Evolutionary conservation across 768 basidiomycete species (phyloP).

Genomic region (Lenzites betulinus): DNA sequence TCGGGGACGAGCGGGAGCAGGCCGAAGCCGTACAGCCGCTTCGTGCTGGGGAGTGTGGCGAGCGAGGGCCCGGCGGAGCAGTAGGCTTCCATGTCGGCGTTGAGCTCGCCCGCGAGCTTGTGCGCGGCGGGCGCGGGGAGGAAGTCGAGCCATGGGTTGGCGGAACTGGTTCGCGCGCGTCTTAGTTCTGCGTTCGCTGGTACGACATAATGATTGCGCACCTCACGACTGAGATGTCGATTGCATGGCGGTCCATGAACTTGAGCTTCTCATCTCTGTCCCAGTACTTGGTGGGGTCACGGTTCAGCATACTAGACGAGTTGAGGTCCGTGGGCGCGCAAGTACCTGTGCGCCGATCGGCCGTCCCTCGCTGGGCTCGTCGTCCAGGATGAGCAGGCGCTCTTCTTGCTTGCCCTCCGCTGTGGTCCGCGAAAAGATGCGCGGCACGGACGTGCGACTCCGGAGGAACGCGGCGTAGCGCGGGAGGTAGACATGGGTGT

Average conservation of each 20-base stretch:
- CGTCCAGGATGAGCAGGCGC: slow-evolving; percentile 73
- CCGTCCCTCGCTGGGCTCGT: slow-evolving; percentile 77
- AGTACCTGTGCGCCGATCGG: slow-evolving; percentile 76
- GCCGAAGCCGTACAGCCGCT: slow-evolving; percentile 82
- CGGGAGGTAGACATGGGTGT: slow-evolving; percentile 85
- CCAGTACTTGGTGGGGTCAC: slow-evolving; percentile 66
- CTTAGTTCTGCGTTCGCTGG: neutral
- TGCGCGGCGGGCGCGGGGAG: slow-evolving; percentile 68
- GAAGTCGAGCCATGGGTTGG: slow-evolving; percentile 94
- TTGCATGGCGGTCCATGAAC: slow-evolving; percentile 85
- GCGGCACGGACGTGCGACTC: slow-evolving; percentile 61
- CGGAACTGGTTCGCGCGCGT: slow-evolving; percentile 50
- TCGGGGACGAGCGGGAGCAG: slow-evolving; percentile 79
- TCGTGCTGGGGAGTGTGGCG: slow-evolving; percentile 40
- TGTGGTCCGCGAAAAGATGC: slow-evolving; percentile 55
- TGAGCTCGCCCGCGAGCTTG: slow-evolving; percentile 67
- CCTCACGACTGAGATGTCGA: slow-evolving; percentile 81
- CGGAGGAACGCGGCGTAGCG: slow-evolving; percentile 74
- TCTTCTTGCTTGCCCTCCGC: slow-evolving; percentile 60
- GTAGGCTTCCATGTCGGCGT: slow-evolving; percentile 76
- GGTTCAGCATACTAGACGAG: neutral
- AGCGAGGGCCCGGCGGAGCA: slow-evolving; percentile 65
- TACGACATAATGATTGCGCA: slow-evolving; percentile 26
- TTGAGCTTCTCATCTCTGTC: slow-evolving; percentile 73
- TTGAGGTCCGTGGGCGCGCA: neutral